Evolutionary conservation across 306 rosid genomes (phyloP).

Genomic region (Acacia acuminata): DNA sequence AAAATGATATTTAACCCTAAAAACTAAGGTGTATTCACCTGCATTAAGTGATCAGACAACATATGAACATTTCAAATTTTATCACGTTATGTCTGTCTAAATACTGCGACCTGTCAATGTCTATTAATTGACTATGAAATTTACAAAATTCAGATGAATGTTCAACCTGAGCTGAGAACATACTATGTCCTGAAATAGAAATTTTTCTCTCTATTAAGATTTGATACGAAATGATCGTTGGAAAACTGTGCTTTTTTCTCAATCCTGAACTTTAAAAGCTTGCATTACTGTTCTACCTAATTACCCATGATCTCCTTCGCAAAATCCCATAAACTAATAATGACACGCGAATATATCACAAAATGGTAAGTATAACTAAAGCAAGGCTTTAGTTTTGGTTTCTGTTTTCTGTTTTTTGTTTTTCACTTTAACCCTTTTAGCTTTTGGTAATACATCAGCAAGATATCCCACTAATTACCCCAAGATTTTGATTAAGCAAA

Average conservation of each 20-base stretch:
- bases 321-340: constrained; percentile 1
- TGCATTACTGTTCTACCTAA: background rate
- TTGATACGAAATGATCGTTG: background rate
- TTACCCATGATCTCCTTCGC: constrained; percentile 3
- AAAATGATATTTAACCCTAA: too few relatives aligned
- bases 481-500: constrained; percentile 18
- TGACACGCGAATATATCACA: background rate
- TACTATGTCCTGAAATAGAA: background rate
- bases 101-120: background rate
- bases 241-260: background rate
- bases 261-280: constrained; percentile 8
- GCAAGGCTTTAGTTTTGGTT: constrained; percentile 24
- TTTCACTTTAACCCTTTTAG: constrained; percentile 10
- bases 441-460: constrained; percentile 32
- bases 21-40: too few relatives aligned
- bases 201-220: background rate
- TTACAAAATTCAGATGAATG: background rate
- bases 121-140: background rate
- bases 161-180: background rate
- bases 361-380: constrained; percentile 18
- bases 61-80: background rate
- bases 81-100: background rate
- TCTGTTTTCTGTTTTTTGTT: background rate
- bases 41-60: too few relatives aligned
- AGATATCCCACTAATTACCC: constrained; percentile 34